A percentile compares a stretch with the other conserved stretches of the same genome.
Conservation (phyloP, 306 rosid genomes). For the Pueraria montana region DNA sequence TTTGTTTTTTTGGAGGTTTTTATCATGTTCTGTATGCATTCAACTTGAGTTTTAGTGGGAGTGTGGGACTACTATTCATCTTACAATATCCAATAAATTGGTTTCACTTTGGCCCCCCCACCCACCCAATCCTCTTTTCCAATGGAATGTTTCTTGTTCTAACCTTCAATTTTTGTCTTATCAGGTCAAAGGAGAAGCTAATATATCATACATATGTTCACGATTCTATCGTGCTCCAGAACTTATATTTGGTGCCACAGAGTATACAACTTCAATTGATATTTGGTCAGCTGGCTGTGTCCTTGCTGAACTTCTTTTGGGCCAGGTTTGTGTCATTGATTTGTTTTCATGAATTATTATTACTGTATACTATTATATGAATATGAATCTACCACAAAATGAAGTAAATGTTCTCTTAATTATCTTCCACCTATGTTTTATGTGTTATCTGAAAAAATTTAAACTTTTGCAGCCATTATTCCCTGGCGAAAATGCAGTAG, state of each 20-base stretch:
- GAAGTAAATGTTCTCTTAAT: slow-evolving; percentile 1
- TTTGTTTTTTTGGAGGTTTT: slow-evolving; percentile 10
- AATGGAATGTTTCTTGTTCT: slow-evolving; percentile 38
- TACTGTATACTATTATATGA: background rate
- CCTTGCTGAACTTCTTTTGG: slow-evolving; percentile 97
- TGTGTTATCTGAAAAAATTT: slow-evolving; percentile 21
- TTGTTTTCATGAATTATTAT: slow-evolving; percentile 4
- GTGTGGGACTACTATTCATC: background rate
- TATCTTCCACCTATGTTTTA: background rate
- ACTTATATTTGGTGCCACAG: slow-evolving; percentile 97
- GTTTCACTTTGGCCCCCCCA: background rate
- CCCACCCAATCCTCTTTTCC: background rate
- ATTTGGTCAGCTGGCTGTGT: slow-evolving; percentile 99
- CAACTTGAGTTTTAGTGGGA: slow-evolving; percentile 4
- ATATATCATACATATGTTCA: slow-evolving; percentile 94
- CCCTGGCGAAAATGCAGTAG: slow-evolving; percentile 97
- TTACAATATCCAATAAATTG: background rate
- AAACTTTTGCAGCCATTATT: slow-evolving; percentile 78
- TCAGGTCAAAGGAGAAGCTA: slow-evolving; percentile 93
- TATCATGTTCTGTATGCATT: slow-evolving; percentile 14
- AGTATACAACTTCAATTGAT: slow-evolving; percentile 92
- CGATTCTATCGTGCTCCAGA: slow-evolving; percentile 98
- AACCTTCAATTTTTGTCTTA: slow-evolving; percentile 29
- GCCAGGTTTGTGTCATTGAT: slow-evolving; percentile 70
- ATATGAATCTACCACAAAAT: slow-evolving; percentile 5